Percentiles rank a stretch among this genome's conserved stretches.
Conservation (phyloP, 345 rosid species). For the Populus ilicifolia region DNA sequence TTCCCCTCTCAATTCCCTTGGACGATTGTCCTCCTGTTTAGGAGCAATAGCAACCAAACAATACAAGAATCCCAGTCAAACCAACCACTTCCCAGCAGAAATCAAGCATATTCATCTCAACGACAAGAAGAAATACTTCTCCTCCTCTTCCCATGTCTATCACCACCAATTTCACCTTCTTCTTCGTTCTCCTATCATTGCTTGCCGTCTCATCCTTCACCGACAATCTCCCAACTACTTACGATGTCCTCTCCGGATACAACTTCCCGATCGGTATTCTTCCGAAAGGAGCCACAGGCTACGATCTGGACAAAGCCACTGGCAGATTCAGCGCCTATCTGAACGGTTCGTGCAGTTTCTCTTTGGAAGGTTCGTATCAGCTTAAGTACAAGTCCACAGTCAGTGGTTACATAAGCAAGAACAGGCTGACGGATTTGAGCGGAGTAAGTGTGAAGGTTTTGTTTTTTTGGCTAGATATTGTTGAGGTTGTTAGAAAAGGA, state of each 20-base stretch:
- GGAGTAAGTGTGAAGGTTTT: slow-evolving; percentile 89
- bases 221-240: slow-evolving; percentile 44
- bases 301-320: slow-evolving; percentile 59
- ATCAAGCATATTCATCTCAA: not conserved
- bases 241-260: slow-evolving; percentile 59
- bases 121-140: not conserved
- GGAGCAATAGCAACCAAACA: not conserved
- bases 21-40: not conserved
- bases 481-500: slow-evolving; percentile 61
- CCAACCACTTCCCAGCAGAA: not conserved
- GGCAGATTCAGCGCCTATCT: slow-evolving; percentile 60
- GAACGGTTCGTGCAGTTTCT: slow-evolving; percentile 70
- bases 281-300: slow-evolving; percentile 59
- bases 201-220: slow-evolving; percentile 21
- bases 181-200: slow-evolving; percentile 18
- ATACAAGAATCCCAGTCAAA: not conserved
- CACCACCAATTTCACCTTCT: not conserved
- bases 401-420: slow-evolving; percentile 64
- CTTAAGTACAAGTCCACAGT: slow-evolving; percentile 68
- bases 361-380: slow-evolving; percentile 83
- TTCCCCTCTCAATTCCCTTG: too few relatives aligned
- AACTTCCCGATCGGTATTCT: slow-evolving; percentile 82
- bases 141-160: slow-evolving; percentile 11
- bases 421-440: slow-evolving; percentile 48
- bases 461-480: slow-evolving; percentile 87